Percentiles rank a stretch among this genome's conserved stretches.
Conservation (phyloP, 2,329 filamentous ascomycete genomes). For the Colletotrichum chlorophyti region DNA sequence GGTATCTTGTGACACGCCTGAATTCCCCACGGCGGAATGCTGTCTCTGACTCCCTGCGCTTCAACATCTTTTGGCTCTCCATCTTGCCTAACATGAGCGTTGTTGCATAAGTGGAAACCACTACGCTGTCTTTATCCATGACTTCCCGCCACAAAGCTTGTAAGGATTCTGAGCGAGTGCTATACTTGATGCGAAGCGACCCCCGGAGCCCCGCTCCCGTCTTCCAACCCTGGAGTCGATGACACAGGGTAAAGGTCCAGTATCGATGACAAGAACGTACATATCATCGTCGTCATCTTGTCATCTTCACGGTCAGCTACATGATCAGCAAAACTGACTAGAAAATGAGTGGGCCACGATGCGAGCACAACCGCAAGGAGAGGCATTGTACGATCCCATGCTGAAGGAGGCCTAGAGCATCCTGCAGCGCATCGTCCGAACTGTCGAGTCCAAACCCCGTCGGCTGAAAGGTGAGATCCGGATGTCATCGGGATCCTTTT, state of each 20-base stretch:
- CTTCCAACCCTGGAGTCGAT: conserved; percentile 13
- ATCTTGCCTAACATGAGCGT: background rate
- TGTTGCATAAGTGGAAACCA: conserved; percentile 1
- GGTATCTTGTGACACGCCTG: background rate
- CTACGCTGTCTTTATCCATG: too few species aligned
- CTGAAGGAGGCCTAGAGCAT: background rate
- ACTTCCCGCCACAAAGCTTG: too few species aligned
- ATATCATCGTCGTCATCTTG: too few species aligned
- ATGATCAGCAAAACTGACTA: background rate
- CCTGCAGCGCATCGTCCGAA: background rate
- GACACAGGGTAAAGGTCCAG: background rate
- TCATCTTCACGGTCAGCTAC: conserved; percentile 4
- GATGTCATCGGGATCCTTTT: background rate
- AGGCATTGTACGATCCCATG: background rate
- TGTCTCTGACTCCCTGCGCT: background rate
- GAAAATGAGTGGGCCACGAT: background rate
- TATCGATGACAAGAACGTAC: too few species aligned
- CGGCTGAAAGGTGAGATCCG: background rate
- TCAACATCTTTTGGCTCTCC: conserved; percentile 5
- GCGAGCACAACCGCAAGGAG: background rate
- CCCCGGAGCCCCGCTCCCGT: conserved; percentile 11
- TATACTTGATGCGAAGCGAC: conserved; percentile 21
- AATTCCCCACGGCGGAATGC: background rate
- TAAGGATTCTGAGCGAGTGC: too few species aligned
- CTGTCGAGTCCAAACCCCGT: background rate